Evolutionary conservation across 2,329 filamentous ascomycete species (phyloP).

Genomic region (Fonsecaea erecta): DNA sequence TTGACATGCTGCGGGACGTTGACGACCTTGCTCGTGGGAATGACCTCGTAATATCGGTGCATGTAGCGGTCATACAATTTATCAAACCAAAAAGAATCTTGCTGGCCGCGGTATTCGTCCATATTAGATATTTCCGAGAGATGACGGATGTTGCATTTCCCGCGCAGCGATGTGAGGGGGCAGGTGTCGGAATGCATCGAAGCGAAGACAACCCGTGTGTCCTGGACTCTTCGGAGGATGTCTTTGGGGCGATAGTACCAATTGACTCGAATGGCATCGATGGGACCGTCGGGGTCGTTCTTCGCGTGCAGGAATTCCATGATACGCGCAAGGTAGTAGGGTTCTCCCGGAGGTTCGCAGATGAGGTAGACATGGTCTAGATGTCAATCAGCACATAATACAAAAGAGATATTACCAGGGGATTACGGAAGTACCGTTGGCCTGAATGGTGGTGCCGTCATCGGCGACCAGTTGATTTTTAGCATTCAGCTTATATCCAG

Average conservation of each 20-base stretch:
- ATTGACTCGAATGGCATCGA: constrained; percentile 90
- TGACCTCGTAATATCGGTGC: constrained; percentile 95
- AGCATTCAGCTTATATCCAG: constrained; percentile 66
- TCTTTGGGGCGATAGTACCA: constrained; percentile 98
- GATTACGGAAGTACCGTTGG: constrained; percentile 74
- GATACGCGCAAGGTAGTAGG: constrained; percentile 95
- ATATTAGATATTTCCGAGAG: constrained; percentile 81
- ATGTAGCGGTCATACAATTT: constrained; percentile 98
- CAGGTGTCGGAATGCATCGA: constrained; percentile 99
- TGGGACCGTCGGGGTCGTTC: constrained; percentile 71
- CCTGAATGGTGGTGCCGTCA: constrained; percentile 79
- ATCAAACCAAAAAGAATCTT: constrained; percentile 94
- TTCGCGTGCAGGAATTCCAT: constrained; percentile 95
- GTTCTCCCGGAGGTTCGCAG: constrained; percentile 95
- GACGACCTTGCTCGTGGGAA: constrained; percentile 88
- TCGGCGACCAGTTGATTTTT: constrained; percentile 83
- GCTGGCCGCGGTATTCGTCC: constrained; percentile 80
- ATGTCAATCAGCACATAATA: constrained; percentile 30
- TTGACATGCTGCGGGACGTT: constrained; percentile 96
- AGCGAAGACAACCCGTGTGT: constrained; percentile 88
- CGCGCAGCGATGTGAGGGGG: constrained; percentile 86
- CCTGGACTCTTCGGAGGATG: constrained; percentile 87
- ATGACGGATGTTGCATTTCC: constrained; percentile 90
- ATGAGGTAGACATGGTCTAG: constrained; percentile 90
- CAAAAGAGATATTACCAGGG: background rate